These are phyloP conservation scores for Neurospora sp. DNA, from an alignment of 495 filamentous ascomycete genomes.

Conservation along the genomic window DNA sequence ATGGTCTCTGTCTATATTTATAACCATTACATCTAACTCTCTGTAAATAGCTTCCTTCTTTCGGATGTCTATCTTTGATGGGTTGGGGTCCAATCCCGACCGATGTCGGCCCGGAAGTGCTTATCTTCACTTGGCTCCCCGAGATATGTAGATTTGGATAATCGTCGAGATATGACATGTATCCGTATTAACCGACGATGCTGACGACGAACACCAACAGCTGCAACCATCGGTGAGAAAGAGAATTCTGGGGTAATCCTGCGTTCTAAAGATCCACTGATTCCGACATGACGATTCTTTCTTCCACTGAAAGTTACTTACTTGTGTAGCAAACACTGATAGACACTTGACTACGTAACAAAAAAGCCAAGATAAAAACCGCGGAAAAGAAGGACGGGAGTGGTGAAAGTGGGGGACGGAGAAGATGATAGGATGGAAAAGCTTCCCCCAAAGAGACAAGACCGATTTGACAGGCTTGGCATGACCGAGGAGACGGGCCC, in stretches of 20 bases:
- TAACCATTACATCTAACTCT: neutral
- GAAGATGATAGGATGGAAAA: neutral
- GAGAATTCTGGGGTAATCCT: neutral
- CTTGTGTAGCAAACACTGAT: neutral
- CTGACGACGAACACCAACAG: neutral
- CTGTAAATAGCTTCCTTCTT: neutral
- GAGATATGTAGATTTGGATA: neutral
- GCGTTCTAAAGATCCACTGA: neutral
- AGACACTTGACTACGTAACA: neutral
- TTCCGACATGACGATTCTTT: too few relatives aligned
- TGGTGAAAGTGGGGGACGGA: neutral
- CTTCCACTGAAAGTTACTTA: neutral
- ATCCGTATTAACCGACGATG: neutral
- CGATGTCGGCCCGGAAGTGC: neutral
- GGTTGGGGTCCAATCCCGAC: neutral
- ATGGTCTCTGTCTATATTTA: neutral
- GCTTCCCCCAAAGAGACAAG: neutral
- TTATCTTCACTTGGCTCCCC: neutral
- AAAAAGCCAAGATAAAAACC: neutral
- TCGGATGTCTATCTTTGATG: neutral
- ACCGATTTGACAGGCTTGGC: neutral
- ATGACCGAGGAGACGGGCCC: neutral
- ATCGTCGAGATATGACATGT: neutral
- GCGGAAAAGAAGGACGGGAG: neutral
- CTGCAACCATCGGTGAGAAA: neutral